phyloP scores from a whole-genome alignment of 306 rosid species.

The Calophaca sinica region DNA sequence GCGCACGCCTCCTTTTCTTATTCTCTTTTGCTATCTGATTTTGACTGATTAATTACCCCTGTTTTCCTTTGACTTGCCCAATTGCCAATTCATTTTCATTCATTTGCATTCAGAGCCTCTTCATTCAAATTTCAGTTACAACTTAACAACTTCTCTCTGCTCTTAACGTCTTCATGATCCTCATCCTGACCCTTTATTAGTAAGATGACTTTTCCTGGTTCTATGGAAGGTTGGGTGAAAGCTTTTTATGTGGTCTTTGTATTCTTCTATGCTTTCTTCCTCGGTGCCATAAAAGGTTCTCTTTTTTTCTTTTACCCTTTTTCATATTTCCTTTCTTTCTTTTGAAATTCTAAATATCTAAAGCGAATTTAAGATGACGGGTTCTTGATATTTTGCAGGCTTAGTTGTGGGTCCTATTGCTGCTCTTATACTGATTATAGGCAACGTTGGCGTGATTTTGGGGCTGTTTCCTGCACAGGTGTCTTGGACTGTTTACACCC shows the following conservation, averaged over 20 bases:
- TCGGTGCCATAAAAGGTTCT: constrained; percentile 85
- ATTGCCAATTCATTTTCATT: constrained; percentile 17
- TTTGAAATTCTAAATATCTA: constrained; percentile 2
- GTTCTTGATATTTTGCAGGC: constrained; percentile 55
- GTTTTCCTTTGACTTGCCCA: background rate
- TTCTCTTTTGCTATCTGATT: background rate
- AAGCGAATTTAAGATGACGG: constrained; percentile 42
- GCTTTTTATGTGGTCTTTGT: constrained; percentile 65
- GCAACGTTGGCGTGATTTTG: constrained; percentile 74
- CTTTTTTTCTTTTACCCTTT: constrained; percentile 32
- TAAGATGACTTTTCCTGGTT: constrained; percentile 50
- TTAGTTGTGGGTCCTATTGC: constrained; percentile 82
- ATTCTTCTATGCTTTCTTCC: constrained; percentile 69
- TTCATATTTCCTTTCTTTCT: constrained; percentile 19
- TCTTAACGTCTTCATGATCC: constrained; percentile 40
- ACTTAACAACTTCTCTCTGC: too few relatives aligned
- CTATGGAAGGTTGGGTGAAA: constrained; percentile 51
- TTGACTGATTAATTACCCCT: background rate
- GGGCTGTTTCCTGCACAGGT: constrained; percentile 78
- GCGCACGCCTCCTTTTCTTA: constrained; percentile 37
- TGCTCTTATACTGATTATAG: constrained; percentile 64
- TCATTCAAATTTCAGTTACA: constrained; percentile 37
- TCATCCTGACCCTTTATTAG: constrained; percentile 5
- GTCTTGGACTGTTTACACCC: constrained; percentile 79
- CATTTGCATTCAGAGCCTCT: background rate